Percentiles rank a stretch among this genome's conserved stretches.
phyloP scores from a whole-genome alignment of 768 basidiomycete species.

The Boletus insuetus region DNA sequence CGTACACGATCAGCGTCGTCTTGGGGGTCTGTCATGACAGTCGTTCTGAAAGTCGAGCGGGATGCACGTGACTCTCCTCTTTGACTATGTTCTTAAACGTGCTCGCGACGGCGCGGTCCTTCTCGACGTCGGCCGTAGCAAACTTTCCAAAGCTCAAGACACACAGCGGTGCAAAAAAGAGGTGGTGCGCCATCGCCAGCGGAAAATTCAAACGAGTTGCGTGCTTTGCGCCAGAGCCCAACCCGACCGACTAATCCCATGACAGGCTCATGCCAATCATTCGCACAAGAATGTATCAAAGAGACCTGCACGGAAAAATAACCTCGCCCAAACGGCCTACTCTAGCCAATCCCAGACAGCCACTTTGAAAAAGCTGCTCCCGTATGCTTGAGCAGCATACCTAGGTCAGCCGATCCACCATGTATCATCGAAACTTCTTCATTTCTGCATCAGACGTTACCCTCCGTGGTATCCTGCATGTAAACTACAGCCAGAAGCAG shows the following conservation, averaged over 20 bases:
- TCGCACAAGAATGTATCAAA: conserved; percentile 72
- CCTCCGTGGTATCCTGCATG: neutral
- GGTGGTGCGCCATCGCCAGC: conserved; percentile 70
- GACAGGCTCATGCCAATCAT: conserved; percentile 67
- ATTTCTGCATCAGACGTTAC: conserved; percentile 7
- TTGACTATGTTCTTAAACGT: conserved; percentile 31
- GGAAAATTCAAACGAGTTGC: conserved; percentile 72
- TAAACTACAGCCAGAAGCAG: conserved; percentile 7
- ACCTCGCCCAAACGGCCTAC: conserved; percentile 62
- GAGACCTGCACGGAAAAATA: conserved; percentile 61
- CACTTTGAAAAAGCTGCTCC: conserved; percentile 67
- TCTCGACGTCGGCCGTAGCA: conserved; percentile 56
- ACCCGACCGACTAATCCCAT: neutral
- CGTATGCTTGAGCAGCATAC: conserved; percentile 50
- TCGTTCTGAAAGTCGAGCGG: neutral
- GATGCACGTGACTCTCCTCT: conserved; percentile 16
- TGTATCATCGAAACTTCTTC: neutral
- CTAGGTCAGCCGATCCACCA: conserved; percentile 14
- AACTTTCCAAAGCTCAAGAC: conserved; percentile 77
- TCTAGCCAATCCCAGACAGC: conserved; percentile 63
- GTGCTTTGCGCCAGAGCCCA: conserved; percentile 20
- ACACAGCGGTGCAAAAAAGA: conserved; percentile 78
- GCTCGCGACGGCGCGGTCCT: conserved; percentile 37
- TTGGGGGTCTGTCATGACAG: conserved; percentile 47
- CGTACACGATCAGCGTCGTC: conserved; percentile 81